Evolutionary conservation across 1,284 basidiomycete species (phyloP), one percentile per base, ranked within the genome.

Genomic region (Fomitopsis pinicola): DNA sequence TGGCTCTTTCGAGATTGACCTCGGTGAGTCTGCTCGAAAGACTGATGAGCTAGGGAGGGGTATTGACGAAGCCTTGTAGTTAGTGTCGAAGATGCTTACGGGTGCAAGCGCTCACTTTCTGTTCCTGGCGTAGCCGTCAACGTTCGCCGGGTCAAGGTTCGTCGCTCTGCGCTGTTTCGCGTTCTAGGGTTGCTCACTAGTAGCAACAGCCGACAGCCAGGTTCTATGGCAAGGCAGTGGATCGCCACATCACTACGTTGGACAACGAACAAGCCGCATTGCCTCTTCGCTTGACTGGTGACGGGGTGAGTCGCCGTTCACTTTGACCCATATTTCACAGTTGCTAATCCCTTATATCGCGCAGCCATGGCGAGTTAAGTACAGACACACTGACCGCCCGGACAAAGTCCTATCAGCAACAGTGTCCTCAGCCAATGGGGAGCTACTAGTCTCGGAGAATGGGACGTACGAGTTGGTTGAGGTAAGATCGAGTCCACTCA

Each of bases 1-100:
- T 15, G 94, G 92, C 14, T 79, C 79, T 2, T 92, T 96, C 70
- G 91, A 94, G 60, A 84, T 96, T 59, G 88, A 91, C 68, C 77
- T 95, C 57, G 82, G 90, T 90, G 67, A 65, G 81, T 73, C 5
- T 40, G 28, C 38, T 42, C 19, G 33, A 26, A 19, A 35, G 28
- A 36, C 4, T 5, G 15, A 6, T 15, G 5, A 30, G 38, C 10
- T 46, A 28, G 12, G 8, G 8, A 30, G 28, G 42, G 26, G 63
- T 14, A 65, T 55, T 33, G 42, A 40, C 15, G 28, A 40, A 28
- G 28, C 52, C 4, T 33, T 42, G 44, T 66, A 91, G 89, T 92
- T 61, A 92, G 86, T 67, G 86, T 98, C 44, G 91, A 94, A 71
- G 97, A 98, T 75, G 86, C 86, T 1, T 94, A 94, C 68, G 91